Conservation (phyloP, 2,329 filamentous ascomycete species). For the Verticillium albo-atrum region DNA sequence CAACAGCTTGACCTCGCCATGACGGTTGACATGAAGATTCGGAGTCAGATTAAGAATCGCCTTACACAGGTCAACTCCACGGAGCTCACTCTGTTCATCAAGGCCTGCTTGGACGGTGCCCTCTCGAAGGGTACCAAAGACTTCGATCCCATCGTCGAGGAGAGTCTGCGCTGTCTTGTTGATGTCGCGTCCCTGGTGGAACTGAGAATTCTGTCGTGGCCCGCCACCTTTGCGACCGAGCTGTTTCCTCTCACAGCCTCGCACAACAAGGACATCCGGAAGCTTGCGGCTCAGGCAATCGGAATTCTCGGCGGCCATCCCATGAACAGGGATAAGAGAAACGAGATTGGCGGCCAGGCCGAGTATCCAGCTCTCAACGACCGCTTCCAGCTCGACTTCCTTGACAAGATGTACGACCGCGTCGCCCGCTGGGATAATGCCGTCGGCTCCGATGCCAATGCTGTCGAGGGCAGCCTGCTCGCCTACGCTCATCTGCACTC, state of each 20-base stretch:
- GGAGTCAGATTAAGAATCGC: slow-evolving; percentile 54
- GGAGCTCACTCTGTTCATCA: slow-evolving; percentile 40
- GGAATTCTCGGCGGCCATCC: slow-evolving; percentile 73
- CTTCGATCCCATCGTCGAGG: slow-evolving; percentile 32
- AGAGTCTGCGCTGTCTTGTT: slow-evolving; percentile 48
- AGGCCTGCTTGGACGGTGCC: slow-evolving; percentile 54
- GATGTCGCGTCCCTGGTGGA: slow-evolving; percentile 49
- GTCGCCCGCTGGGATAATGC: slow-evolving; percentile 37
- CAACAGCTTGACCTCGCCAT: slow-evolving; percentile 70
- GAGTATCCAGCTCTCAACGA: slow-evolving; percentile 10
- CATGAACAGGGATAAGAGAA: slow-evolving; percentile 19
- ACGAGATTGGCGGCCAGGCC: not conserved
- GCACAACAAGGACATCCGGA: slow-evolving; percentile 66
- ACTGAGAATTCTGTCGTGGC: slow-evolving; percentile 20
- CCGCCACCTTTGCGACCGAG: not conserved
- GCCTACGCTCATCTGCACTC: slow-evolving; percentile 41
- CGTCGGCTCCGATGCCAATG: slow-evolving; percentile 37
- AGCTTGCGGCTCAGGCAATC: slow-evolving; percentile 63
- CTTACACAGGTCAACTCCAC: slow-evolving; percentile 35
- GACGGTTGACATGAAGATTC: slow-evolving; percentile 62
- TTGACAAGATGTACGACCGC: slow-evolving; percentile 32
- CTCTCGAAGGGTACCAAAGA: slow-evolving; percentile 29
- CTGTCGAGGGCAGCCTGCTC: slow-evolving; percentile 41
- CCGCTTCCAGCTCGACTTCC: slow-evolving; percentile 14
- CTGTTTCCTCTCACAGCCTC: slow-evolving; percentile 34